Percentiles rank a stretch among this genome's conserved stretches.
Evolutionary conservation across 352 stramenopile species (phyloP).

Genomic region (Phytophthora macrochlamydospora): DNA sequence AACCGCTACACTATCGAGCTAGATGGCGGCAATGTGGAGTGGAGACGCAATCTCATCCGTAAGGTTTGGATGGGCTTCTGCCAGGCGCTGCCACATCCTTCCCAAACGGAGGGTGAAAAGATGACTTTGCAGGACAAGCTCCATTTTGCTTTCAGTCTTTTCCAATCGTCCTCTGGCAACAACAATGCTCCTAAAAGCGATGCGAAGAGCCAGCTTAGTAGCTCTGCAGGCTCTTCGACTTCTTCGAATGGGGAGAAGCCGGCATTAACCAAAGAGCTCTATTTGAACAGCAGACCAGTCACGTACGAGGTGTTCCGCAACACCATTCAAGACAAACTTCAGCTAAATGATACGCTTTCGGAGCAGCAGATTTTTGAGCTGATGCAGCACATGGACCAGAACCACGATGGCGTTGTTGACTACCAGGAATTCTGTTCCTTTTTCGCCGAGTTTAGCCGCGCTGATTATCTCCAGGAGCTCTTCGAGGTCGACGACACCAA

Average conservation of each 20-base stretch:
- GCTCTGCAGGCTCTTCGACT: neutral
- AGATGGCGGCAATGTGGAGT: conserved; percentile 61
- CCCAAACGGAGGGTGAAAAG: conserved; percentile 46
- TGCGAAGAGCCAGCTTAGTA: conserved; percentile 3
- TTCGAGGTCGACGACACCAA: conserved; percentile 81
- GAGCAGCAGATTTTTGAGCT: conserved; percentile 93
- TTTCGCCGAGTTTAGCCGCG: conserved; percentile 82
- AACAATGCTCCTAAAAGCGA: conserved; percentile 17
- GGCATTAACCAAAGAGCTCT: conserved; percentile 39
- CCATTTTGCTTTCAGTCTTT: conserved; percentile 73
- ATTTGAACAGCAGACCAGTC: conserved; percentile 53
- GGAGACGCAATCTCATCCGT: conserved; percentile 66
- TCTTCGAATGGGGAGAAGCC: conserved; percentile 14
- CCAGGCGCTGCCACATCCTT: conserved; percentile 48
- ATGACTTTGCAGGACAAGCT: conserved; percentile 69
- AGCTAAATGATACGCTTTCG: conserved; percentile 66
- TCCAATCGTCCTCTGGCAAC: conserved; percentile 36
- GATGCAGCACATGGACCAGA: conserved; percentile 92
- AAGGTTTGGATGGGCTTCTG: conserved; percentile 79
- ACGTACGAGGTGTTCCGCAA: conserved; percentile 83
- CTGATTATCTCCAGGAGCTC: conserved; percentile 73
- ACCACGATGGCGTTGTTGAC: conserved; percentile 89
- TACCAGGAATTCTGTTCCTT: conserved; percentile 91
- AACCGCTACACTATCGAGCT: conserved; percentile 78
- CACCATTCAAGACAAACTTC: conserved; percentile 68